phyloP scores from a whole-genome alignment of 768 basidiomycete species.

The Lactifluus piperatus region DNA sequence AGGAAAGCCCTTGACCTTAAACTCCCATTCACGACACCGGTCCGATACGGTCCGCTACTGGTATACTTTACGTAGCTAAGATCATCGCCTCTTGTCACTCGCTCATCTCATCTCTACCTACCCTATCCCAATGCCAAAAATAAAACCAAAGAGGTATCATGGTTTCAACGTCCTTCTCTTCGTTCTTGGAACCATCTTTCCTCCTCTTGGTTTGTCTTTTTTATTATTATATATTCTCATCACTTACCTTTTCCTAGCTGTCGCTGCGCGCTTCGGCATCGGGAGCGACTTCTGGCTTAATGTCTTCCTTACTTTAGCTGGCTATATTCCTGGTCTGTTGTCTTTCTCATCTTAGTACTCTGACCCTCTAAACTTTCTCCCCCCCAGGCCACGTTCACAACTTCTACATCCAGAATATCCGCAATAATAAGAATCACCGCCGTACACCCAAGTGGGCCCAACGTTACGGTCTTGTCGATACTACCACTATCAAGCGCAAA shows the following conservation, averaged over 20 bases:
- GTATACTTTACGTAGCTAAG: too few relatives aligned
- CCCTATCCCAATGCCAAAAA: not conserved
- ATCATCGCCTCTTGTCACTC: too few relatives aligned
- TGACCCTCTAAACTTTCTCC: not conserved
- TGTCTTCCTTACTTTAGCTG: constrained; percentile 76
- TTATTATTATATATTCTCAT: constrained; percentile 5
- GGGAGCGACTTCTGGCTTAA: constrained; percentile 91
- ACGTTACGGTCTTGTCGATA: constrained; percentile 83
- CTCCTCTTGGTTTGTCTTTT: constrained; percentile 66
- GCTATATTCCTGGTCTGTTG: constrained; percentile 74
- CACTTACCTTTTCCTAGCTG: constrained; percentile 45
- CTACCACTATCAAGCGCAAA: constrained; percentile 66
- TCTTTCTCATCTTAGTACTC: constrained; percentile 3
- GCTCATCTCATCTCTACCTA: too few relatives aligned
- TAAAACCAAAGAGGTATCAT: constrained; percentile 68
- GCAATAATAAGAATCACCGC: constrained; percentile 88
- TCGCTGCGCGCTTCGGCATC: constrained; percentile 88
- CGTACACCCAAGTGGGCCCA: constrained; percentile 96
- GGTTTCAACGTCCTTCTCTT: constrained; percentile 76
- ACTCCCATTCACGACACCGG: not conserved
- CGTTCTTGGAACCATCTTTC: constrained; percentile 83
- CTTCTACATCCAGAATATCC: constrained; percentile 92
- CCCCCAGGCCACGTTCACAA: constrained; percentile 78
- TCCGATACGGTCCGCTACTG: not conserved
- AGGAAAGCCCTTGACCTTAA: not conserved